These are phyloP conservation scores for Rhodamnia rubescens DNA, from an alignment of 345 rosid species.

Conservation along the genomic window DNA sequence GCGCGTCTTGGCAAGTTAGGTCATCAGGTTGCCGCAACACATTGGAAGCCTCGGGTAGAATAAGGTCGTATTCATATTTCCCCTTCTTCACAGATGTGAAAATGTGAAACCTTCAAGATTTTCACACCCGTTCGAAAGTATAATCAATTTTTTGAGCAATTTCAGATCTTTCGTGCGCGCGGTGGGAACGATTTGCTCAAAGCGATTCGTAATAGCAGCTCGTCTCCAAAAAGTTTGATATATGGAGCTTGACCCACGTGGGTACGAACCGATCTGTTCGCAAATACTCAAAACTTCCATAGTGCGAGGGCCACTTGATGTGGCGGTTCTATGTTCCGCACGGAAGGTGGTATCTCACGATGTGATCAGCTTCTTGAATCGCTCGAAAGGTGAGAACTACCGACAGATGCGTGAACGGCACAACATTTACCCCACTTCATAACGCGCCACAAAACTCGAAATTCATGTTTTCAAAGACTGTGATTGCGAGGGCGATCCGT, in stretches of 20 bases:
- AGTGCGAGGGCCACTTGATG: fast-evolving
- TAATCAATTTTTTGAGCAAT: no score
- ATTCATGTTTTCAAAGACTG: background rate
- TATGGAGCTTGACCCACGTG: background rate
- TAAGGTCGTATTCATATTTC: background rate
- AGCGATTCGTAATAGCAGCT: background rate
- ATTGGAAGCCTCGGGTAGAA: no score
- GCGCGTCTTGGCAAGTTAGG: no score
- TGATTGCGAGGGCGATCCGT: background rate
- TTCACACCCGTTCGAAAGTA: background rate
- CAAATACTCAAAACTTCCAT: no score
- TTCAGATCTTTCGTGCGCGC: no score
- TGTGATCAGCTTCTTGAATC: background rate
- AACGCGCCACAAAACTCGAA: background rate
- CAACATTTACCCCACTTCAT: fast-evolving
- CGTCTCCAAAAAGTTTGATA: background rate
- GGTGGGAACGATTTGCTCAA: no score
- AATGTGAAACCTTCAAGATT: background rate
- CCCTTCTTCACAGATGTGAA: background rate
- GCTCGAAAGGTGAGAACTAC: background rate
- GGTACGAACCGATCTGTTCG: no score
- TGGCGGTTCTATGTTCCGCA: background rate
- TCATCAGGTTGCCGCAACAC: no score
- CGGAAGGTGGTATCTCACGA: background rate
- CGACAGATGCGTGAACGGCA: background rate